These are phyloP conservation scores for Micractinium sp. DNA, from an alignment of 139 green algal genomes.

Conservation along the genomic window DNA sequence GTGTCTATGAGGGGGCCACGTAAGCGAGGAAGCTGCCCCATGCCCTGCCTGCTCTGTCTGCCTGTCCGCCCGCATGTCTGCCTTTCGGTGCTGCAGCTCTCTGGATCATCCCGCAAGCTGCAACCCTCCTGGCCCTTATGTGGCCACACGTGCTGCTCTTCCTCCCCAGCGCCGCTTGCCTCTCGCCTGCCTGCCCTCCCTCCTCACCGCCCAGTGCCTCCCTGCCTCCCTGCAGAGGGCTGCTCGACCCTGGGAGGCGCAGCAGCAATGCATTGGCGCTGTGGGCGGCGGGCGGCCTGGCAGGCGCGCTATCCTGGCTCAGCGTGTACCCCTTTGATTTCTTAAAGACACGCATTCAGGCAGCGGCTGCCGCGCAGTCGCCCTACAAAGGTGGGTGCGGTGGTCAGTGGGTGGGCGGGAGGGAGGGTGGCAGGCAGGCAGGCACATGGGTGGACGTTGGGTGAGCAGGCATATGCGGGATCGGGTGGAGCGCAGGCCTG, in stretches of 20 bases:
- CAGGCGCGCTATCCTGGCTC: constrained; percentile 61
- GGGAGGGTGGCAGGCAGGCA: background rate
- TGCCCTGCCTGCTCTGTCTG: background rate
- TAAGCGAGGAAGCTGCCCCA: background rate
- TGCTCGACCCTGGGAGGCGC: background rate
- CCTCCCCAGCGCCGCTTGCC: background rate
- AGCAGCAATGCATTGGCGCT: background rate
- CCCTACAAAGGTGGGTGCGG: constrained; percentile 37
- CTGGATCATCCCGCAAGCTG: background rate
- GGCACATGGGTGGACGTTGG: too few relatives aligned
- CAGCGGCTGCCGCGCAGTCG: constrained; percentile 7
- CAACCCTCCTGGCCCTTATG: background rate
- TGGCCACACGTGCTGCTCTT: background rate
- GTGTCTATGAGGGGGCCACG: constrained; percentile 45
- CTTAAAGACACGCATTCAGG: constrained; percentile 77
- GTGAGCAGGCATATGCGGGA: too few relatives aligned
- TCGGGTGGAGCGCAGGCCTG: background rate
- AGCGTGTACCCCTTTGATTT: constrained; percentile 78
- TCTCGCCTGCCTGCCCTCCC: background rate
- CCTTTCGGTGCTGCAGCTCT: background rate
- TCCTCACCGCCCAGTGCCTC: background rate
- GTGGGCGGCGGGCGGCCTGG: constrained; percentile 55
- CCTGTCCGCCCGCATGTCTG: background rate
- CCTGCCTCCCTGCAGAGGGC: background rate
- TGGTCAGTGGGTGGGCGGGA: background rate